Percentiles rank a stretch among this genome's conserved stretches.
phyloP scores from a whole-genome alignment of 2,329 filamentous ascomycete species.

The Neobulgaria alba region DNA sequence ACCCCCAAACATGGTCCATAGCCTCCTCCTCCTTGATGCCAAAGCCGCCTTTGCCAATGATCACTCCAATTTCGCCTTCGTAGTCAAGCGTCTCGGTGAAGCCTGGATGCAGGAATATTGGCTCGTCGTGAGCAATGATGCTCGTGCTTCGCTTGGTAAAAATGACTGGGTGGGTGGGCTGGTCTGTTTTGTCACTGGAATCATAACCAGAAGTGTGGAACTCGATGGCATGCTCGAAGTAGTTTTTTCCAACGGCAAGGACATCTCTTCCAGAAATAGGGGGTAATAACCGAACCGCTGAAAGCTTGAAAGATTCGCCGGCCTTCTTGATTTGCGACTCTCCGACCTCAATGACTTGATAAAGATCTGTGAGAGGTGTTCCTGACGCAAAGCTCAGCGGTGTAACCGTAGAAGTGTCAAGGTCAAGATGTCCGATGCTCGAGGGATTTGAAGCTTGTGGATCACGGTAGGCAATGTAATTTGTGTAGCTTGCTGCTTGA shows the following conservation, averaged over 20 bases:
- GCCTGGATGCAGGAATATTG: conserved; percentile 37
- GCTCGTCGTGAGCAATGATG: conserved; percentile 32
- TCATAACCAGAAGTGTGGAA: conserved; percentile 49
- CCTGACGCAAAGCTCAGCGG: conserved; percentile 40
- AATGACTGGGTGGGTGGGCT: conserved; percentile 44
- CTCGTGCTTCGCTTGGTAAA: conserved; percentile 43
- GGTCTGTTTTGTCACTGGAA: conserved; percentile 43
- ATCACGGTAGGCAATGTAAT: conserved; percentile 32
- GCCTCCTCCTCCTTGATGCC: conserved; percentile 20
- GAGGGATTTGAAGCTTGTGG: conserved; percentile 15
- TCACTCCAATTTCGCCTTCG: conserved; percentile 42
- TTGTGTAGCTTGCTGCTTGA: too few species aligned
- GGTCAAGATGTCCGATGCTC: conserved; percentile 36
- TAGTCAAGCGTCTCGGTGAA: conserved; percentile 42
- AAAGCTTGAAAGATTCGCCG: conserved; percentile 28
- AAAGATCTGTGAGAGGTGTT: conserved; percentile 37
- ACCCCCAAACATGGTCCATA: conserved; percentile 26
- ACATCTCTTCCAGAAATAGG: conserved; percentile 41
- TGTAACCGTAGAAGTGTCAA: conserved; percentile 30
- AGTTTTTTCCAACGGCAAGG: conserved; percentile 50
- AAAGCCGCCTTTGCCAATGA: conserved; percentile 46
- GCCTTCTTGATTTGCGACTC: conserved; percentile 31
- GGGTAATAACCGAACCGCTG: conserved; percentile 35
- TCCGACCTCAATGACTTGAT: conserved; percentile 43
- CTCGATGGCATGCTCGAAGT: conserved; percentile 46